phyloP scores from a whole-genome alignment of 148 eudicot species.

The Rhododendron simsii region DNA sequence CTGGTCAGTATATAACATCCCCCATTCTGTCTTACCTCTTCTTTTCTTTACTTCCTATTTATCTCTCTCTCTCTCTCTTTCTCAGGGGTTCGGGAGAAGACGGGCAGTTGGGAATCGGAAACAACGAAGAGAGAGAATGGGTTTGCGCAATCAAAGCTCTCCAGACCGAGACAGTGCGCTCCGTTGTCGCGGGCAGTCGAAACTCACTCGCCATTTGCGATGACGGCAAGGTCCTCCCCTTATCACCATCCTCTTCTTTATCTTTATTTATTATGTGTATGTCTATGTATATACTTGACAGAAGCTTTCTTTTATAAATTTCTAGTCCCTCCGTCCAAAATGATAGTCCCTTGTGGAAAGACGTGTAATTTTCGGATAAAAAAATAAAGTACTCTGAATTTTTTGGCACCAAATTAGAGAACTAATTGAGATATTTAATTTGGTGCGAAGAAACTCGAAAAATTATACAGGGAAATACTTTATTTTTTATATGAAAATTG shows the following conservation, averaged over 20 bases:
- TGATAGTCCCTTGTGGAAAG: no score
- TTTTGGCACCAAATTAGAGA: no score
- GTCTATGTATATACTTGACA: no score
- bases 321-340: no score
- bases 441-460: no score
- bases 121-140: conserved; percentile 77
- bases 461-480: no score
- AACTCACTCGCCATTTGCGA: conserved; percentile 92
- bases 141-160: conserved; percentile 62
- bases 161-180: conserved; percentile 33
- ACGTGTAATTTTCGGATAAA: no score
- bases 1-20: conserved; percentile 32
- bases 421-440: no score
- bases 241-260: neutral
- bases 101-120: conserved; percentile 87
- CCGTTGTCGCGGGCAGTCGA: conserved; percentile 93
- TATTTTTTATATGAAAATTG: no score
- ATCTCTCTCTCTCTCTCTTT: neutral
- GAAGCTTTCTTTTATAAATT: no score
- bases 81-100: conserved; percentile 99
- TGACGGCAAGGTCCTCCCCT: conserved; percentile 67
- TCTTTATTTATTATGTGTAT: neutral
- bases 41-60: neutral
- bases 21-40: neutral
- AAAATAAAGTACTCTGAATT: no score